Conservation (phyloP, 306 rosid genomes). For the Ammopiptanthus mongolicus region DNA sequence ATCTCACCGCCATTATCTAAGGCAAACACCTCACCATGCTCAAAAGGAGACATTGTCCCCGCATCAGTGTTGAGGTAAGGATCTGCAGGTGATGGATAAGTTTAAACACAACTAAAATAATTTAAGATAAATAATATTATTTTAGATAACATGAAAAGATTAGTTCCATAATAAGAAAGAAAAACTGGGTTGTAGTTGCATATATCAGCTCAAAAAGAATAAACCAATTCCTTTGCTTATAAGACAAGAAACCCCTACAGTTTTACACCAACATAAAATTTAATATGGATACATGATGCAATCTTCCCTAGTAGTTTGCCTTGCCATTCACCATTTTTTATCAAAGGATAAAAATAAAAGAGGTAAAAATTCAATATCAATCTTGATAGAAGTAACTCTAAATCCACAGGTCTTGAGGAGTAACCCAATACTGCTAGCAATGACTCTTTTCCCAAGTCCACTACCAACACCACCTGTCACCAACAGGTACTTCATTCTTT, state of each 20-base stretch:
- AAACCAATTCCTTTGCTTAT: no score
- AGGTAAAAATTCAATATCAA: slow-evolving; percentile 56
- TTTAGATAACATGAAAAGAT: background rate
- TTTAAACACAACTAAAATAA: background rate
- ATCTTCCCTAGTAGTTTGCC: no score
- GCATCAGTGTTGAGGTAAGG: slow-evolving; percentile 91
- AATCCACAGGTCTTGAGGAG: slow-evolving; percentile 82
- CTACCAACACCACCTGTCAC: slow-evolving; percentile 96
- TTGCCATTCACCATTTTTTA: background rate
- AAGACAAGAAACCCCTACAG: no score
- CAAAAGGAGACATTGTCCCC: slow-evolving; percentile 87
- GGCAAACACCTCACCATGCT: slow-evolving; percentile 86
- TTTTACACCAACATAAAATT: no score
- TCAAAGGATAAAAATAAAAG: background rate
- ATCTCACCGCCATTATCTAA: slow-evolving; percentile 90
- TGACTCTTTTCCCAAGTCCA: slow-evolving; percentile 92
- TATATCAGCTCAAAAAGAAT: background rate
- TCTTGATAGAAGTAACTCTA: slow-evolving; percentile 81
- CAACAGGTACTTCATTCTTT: slow-evolving; percentile 73
- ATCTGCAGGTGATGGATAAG: slow-evolving; percentile 39
- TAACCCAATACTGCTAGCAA: slow-evolving; percentile 81
- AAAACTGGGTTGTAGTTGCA: no score
- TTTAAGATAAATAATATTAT: background rate
- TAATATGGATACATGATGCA: no score
- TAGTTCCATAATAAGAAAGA: background rate